Evolutionary conservation across 1,284 basidiomycete genomes (phyloP).

Genomic region (Boletus semigastroideus): DNA sequence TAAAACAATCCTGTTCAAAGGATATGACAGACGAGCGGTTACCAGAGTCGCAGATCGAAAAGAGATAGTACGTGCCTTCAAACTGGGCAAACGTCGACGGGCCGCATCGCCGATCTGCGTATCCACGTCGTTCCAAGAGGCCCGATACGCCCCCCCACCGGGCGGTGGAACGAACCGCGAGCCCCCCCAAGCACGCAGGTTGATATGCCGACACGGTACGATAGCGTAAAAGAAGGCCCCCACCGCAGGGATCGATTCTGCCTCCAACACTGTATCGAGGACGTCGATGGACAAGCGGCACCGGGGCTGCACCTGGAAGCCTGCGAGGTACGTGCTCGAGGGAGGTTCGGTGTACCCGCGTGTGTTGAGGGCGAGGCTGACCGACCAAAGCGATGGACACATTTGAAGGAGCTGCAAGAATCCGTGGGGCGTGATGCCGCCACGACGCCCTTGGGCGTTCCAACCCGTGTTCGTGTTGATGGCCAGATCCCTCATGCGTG

Average conservation of each 20-base stretch:
- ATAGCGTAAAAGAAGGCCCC: neutral
- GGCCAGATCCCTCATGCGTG: neutral
- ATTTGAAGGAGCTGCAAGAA: neutral
- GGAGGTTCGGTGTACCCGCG: neutral
- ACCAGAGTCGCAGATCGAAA: too few species aligned
- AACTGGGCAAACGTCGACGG: too few species aligned
- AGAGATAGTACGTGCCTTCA: too few species aligned
- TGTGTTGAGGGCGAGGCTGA: neutral
- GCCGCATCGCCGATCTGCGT: too few species aligned
- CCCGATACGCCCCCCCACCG: too few species aligned
- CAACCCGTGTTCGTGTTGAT: neutral
- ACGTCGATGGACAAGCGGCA: neutral
- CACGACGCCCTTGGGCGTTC: neutral
- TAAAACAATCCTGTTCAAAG: too few species aligned
- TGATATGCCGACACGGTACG: neutral
- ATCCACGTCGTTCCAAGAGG: too few species aligned
- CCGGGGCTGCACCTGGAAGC: neutral
- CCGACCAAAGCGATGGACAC: neutral
- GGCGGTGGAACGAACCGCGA: too few species aligned
- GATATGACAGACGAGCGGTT: too few species aligned
- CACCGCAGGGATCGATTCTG: neutral
- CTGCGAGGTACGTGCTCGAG: neutral
- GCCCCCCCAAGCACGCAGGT: neutral
- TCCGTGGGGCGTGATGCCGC: neutral
- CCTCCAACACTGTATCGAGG: neutral